These are phyloP conservation scores for Plantago rigida DNA, from an alignment of 305 asterid species.

Conservation along the genomic window DNA sequence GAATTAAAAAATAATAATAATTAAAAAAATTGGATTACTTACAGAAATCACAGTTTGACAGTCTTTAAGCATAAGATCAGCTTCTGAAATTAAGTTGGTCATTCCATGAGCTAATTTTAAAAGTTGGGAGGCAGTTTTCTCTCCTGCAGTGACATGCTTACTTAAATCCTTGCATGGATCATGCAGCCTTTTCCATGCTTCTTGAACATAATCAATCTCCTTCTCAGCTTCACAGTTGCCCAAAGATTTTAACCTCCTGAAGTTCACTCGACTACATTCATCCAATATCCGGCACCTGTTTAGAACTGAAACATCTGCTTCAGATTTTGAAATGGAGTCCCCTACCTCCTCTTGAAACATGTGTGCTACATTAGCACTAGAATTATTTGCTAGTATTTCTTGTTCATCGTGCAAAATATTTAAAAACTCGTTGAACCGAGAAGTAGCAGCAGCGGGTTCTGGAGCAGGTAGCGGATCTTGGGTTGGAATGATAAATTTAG, in stretches of 20 bases:
- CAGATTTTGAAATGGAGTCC: conserved; percentile 48
- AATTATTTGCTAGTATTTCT: conserved; percentile 32
- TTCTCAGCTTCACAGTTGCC: conserved; percentile 28
- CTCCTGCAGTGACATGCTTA: conserved; percentile 50
- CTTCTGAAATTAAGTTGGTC: conserved; percentile 61
- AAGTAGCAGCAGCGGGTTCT: conserved; percentile 28
- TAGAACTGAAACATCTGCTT: conserved; percentile 36
- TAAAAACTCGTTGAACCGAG: conserved; percentile 21
- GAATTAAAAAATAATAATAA: conserved; percentile 2
- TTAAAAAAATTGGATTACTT: conserved; percentile 26
- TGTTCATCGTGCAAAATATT: conserved; percentile 27
- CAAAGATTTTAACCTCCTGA: conserved; percentile 32
- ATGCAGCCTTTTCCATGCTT: conserved; percentile 62
- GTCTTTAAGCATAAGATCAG: conserved; percentile 54
- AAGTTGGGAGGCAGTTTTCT: conserved; percentile 45
- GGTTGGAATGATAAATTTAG: conserved; percentile 29
- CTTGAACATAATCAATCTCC: conserved; percentile 41
- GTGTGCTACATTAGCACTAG: conserved; percentile 28
- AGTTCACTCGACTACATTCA: conserved; percentile 75
- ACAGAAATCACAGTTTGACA: conserved; percentile 47
- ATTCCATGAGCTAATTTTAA: conserved; percentile 43
- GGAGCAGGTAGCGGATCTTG: conserved; percentile 30
- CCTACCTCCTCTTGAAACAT: conserved; percentile 50
- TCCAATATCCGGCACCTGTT: conserved; percentile 50
- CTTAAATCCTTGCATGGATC: conserved; percentile 35